Percentiles rank a stretch among this genome's conserved stretches.
Conservation (phyloP, 257 asterid species). For the Solanum dulcamara region DNA sequence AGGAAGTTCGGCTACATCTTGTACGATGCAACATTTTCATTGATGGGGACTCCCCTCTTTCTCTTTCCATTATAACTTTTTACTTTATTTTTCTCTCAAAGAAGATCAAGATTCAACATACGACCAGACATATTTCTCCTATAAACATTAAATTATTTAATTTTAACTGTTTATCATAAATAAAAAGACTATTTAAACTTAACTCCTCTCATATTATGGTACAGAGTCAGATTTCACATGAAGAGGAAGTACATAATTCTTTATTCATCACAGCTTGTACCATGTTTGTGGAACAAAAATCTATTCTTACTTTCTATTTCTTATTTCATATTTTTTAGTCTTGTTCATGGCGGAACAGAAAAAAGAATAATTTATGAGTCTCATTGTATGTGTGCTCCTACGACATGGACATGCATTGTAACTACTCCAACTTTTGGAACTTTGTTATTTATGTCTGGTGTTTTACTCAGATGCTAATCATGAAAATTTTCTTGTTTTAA, state of each 20-base stretch:
- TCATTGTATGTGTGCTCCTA: neutral
- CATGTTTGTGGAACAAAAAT: neutral
- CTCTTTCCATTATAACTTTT: neutral
- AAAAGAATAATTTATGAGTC: neutral
- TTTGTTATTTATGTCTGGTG: neutral
- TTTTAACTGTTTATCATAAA: neutral
- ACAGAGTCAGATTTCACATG: neutral
- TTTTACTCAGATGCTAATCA: neutral
- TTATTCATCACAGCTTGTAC: neutral
- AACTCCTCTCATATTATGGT: neutral
- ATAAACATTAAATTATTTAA: neutral
- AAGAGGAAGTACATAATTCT: neutral
- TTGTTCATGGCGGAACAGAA: neutral
- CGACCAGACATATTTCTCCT: neutral
- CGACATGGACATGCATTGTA: neutral
- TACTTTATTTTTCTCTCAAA: neutral
- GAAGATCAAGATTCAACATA: neutral
- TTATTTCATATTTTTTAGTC: neutral
- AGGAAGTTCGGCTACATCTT: neutral
- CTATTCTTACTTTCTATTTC: neutral
- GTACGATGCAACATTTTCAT: neutral
- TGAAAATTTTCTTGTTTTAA: constrained; percentile 3
- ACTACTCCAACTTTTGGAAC: neutral
- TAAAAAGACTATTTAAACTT: neutral
- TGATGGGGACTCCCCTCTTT: neutral